Evolutionary conservation across 176 grass and related monocot species (phyloP), one percentile per base, ranked within the genome.

Genomic region (Eleusine indica): DNA sequence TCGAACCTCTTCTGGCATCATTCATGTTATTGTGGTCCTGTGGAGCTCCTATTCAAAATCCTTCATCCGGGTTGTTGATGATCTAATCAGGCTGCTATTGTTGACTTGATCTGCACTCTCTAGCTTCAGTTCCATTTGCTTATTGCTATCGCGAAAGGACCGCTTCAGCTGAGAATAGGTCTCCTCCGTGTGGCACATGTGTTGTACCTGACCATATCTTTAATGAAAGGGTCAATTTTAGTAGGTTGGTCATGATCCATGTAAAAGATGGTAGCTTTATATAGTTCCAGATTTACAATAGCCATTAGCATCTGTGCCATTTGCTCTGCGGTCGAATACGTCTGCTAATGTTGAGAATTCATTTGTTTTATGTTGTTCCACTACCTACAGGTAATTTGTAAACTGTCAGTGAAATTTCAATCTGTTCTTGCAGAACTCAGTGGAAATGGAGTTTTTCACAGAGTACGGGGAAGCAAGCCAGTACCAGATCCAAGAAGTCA

Each of bases 401-500:
- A 85, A 53, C 39, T 39, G 21, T 39, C 21, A 78, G 42, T 42
- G 28, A 86, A 53, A 53, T 51, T 78, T 32, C 21, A 82, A 64
- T 51, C 12, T 90, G 21, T 79, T 75, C 41, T 44, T 83, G 79
- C 32, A 97, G 95, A 86, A 79, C 46, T 58, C 82, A 13, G 69
- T 89, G 76, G 92, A 93, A 70, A 91, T 82, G 79, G 95, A 89
- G 52, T 97, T 97, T 88, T 97, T 97, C 90, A 94, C 95, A 4
- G 92, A 97, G 61, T 97, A 97, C 21, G 88, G 88, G 41, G 95
- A 97, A 75, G 92, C 90, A 47, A 97, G 84, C 72, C 86, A 86
- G 60, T 97, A 94, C 48, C 92, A 97, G 52, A 92, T 97, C 70
- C 95, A 94, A 80, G 95, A 97, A 84, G 84, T 97, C 44, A 86